phyloP scores from a whole-genome alignment of 2,329 filamentous ascomycete species.

The Periconia sp. region DNA sequence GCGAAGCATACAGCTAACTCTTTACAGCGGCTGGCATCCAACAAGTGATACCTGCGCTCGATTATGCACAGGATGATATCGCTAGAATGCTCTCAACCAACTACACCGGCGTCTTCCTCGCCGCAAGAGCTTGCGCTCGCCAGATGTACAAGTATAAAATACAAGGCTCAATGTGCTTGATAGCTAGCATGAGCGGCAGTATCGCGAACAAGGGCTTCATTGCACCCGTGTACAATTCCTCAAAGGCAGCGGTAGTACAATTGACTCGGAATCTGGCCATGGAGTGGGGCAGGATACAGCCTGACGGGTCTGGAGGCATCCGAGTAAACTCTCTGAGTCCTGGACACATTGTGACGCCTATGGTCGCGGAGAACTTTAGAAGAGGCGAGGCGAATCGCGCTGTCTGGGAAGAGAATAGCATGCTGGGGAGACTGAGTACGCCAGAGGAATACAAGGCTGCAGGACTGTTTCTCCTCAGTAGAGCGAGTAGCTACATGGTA shows the following conservation, averaged over 20 bases:
- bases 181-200: constrained; percentile 67
- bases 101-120: constrained; percentile 66
- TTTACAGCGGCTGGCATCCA: constrained; percentile 70
- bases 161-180: constrained; percentile 65
- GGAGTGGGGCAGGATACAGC: constrained; percentile 62
- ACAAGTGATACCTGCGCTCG: constrained; percentile 79
- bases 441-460: constrained; percentile 45
- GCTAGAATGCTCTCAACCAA: constrained; percentile 66
- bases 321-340: constrained; percentile 81
- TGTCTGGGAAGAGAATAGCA: constrained; percentile 81
- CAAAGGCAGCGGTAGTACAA: constrained; percentile 75
- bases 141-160: constrained; percentile 65
- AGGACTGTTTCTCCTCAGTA: constrained; percentile 42
- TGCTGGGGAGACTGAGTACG: constrained; percentile 62
- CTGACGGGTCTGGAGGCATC: constrained; percentile 66
- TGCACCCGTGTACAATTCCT: constrained; percentile 74
- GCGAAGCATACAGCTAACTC: neutral
- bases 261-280: constrained; percentile 71
- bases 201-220: constrained; percentile 67
- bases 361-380: constrained; percentile 80
- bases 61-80: constrained; percentile 68
- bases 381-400: constrained; percentile 67
- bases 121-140: constrained; percentile 64
- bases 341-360: constrained; percentile 78
- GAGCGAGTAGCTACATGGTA: constrained; percentile 45